Base-by-base conservation (phyloP, 2,329 filamentous ascomycete genomes). In the Colletotrichum siamense region DNA sequence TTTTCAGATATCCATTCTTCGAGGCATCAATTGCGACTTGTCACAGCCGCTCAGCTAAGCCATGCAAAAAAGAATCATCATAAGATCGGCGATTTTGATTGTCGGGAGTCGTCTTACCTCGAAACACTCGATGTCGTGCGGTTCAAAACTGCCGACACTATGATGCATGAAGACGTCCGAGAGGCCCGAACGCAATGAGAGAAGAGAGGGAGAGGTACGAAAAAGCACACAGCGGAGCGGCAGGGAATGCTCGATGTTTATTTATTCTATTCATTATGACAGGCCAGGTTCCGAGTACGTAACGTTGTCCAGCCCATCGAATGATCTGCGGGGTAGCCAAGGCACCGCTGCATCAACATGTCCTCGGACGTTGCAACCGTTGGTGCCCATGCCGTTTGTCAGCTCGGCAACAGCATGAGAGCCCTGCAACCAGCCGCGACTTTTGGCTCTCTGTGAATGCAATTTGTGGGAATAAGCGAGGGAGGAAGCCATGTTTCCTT, bases 51-150 rank as follows among this genome's bases (percentile, higher is more conserved):
- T 83, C 81, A 83, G 82, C 73, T 83, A 83, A 83, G 82, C 82
- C 82, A 83, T 83, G 82, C 82, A 81, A 78, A 79, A 74, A 78
- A 62, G 59, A 78, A 79, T 83, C 81, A 83, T 83, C 82, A 83
- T 79, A 18, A 74, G 73, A 72, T 24, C 4, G 63, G 34, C 28
- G 24, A 15, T 32, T 15, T 30, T 39, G 30, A 8, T 39, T 30
- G 26, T 32, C 15, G 22, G 13, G 8, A 39, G 22, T 61, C 24
- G 55, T 36, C 67, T 69, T 62, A 69, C 67, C 52, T 68, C 49
- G 28, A 49, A 28, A 36, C 59, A 34, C 32, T 63, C 30, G 18
- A 63, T 22, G 30, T 34, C 30, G 28, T 63, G 18, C 32, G 28
- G 59, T 36, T 63, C n/a, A 32, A 15, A n/a, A 15, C 10, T n/a